Conservation (phyloP, 75 land plant genomes). For the Selaginella tamariscina region DNA sequence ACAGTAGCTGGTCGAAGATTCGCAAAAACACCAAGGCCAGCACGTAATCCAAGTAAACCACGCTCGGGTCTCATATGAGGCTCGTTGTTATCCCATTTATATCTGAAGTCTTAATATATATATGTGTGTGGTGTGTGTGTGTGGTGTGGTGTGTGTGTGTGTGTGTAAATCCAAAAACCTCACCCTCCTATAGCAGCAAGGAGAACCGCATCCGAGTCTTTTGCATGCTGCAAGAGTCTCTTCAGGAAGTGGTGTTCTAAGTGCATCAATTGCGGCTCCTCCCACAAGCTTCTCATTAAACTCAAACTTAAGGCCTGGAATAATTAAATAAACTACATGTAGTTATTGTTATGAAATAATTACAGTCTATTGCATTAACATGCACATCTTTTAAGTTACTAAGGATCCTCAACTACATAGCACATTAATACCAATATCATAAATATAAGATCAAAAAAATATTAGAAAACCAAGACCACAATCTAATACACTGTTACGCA, state of each 20-base stretch:
- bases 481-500: too few species aligned
- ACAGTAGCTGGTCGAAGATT: slow-evolving; percentile 88
- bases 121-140: too few species aligned
- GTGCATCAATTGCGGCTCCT: slow-evolving; percentile 72
- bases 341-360: too few species aligned
- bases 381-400: too few species aligned
- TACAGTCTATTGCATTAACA: too few species aligned
- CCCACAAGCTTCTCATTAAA: slow-evolving; percentile 81
- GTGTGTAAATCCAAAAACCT: too few species aligned
- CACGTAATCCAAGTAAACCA: slow-evolving; percentile 72
- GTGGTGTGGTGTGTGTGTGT: too few species aligned
- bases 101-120: slow-evolving; percentile 43
- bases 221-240: slow-evolving; percentile 61
- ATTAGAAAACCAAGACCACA: too few species aligned
- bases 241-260: slow-evolving; percentile 76
- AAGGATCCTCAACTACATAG: too few species aligned
- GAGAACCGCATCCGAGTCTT: slow-evolving; percentile 80
- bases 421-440: too few species aligned
- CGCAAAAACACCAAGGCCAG: slow-evolving; percentile 90
- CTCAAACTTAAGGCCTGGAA: slow-evolving; percentile 53
- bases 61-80: slow-evolving; percentile 88
- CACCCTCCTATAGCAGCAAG: slow-evolving; percentile 99
- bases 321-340: too few species aligned
- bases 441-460: too few species aligned
- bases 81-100: slow-evolving; percentile 87